Evolutionary conservation across 2,329 filamentous ascomycete genomes (phyloP).

Genomic region (Hypocreales sp.): DNA sequence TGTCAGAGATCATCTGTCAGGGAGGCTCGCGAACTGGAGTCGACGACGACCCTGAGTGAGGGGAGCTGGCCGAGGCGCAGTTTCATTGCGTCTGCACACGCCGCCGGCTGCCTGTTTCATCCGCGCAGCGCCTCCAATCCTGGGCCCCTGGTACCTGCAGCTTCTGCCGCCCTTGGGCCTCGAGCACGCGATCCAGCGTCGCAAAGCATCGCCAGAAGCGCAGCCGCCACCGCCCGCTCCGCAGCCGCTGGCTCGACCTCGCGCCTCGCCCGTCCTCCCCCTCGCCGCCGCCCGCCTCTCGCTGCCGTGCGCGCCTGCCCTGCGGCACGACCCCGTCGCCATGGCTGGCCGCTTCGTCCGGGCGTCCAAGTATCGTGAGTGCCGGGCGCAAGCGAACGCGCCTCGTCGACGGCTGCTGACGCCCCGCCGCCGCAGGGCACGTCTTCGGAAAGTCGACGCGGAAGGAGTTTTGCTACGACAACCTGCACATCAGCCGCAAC

Average conservation of each 20-base stretch:
- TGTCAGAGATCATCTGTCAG: too few relatives aligned
- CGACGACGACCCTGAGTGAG: too few relatives aligned
- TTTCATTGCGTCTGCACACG: too few relatives aligned
- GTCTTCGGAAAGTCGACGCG: slow-evolving; percentile 91
- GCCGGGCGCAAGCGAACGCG: too few relatives aligned
- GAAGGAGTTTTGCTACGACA: slow-evolving; percentile 98
- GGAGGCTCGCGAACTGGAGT: too few relatives aligned
- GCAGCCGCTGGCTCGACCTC: neutral
- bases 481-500: slow-evolving; percentile 92
- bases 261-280: slow-evolving; percentile 1
- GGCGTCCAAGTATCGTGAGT: slow-evolving; percentile 54
- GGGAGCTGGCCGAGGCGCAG: too few relatives aligned
- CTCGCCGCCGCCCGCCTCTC: slow-evolving; percentile 1
- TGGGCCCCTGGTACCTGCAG: neutral
- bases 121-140: neutral
- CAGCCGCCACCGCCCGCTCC: too few relatives aligned
- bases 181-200: slow-evolving; percentile 2
- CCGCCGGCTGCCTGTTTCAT: too few relatives aligned
- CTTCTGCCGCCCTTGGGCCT: too few relatives aligned
- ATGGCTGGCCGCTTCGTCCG: slow-evolving; percentile 53
- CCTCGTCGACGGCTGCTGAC: neutral
- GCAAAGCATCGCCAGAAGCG: too few relatives aligned
- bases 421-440: slow-evolving; percentile 51
- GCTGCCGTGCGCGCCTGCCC: slow-evolving; percentile 3
- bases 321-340: too few relatives aligned